Conservation (phyloP, 2,329 filamentous ascomycete species). For the Emydomyces testavorans region DNA sequence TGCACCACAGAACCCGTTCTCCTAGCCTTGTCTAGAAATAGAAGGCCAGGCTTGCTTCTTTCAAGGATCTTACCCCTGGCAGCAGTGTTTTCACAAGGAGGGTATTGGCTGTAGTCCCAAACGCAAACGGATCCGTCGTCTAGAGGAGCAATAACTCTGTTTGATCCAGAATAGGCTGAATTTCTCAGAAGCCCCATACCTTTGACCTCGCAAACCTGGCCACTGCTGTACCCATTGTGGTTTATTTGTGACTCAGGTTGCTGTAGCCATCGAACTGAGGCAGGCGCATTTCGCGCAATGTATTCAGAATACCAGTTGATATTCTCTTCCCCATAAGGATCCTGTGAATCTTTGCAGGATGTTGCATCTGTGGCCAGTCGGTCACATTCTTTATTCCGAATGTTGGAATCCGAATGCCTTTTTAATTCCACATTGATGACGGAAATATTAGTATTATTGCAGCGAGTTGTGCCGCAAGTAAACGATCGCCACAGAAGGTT, state of each 20-base stretch:
- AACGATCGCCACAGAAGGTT: conserved; percentile 62
- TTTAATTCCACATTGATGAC: neutral
- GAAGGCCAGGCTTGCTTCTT: conserved; percentile 39
- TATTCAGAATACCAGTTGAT: conserved; percentile 84
- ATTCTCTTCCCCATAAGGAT: conserved; percentile 58
- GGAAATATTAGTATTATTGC: conserved; percentile 28
- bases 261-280: conserved; percentile 68
- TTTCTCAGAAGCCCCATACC: conserved; percentile 59
- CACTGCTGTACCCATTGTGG: conserved; percentile 29
- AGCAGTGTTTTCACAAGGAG: conserved; percentile 21
- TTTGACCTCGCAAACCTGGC: conserved; percentile 52
- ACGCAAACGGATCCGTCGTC: conserved; percentile 81
- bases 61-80: conserved; percentile 50
- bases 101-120: conserved; percentile 56
- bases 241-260: conserved; percentile 37
- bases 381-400: neutral
- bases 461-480: conserved; percentile 45
- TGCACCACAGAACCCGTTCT: conserved; percentile 43
- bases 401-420: neutral
- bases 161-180: conserved; percentile 40
- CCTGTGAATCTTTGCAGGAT: conserved; percentile 46
- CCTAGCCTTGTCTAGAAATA: conserved; percentile 33
- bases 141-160: conserved; percentile 61
- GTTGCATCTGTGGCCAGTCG: neutral
- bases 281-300: conserved; percentile 64